Evolutionary conservation across 345 rosid species (phyloP), one percentile per base, ranked within the genome.

Genomic region (Mercurialis annua): DNA sequence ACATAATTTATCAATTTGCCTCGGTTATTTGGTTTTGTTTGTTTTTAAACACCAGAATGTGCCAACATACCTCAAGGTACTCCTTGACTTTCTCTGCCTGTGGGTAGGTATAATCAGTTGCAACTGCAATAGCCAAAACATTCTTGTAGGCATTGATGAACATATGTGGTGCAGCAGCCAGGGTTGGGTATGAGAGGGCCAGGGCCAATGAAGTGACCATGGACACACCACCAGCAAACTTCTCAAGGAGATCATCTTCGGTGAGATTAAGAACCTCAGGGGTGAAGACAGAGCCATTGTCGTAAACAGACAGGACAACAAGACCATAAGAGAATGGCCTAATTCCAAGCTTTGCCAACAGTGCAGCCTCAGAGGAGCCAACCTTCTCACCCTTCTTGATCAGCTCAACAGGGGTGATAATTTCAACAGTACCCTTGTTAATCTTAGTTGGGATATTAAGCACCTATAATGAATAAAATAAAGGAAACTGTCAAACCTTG

Each of bases 381-480:
- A 90, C 97, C 77, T 93, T 90, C 18, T 93, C 98, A 5, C 98
- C 98, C 81, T 93, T 90, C 88, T 80, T 93, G 71, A 90, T 87
- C 53, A 93, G 89, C 78, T 93, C 97, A 61, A 93, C 97, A 1
- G 95, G 88, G 60, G 97, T 87, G 65, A 93, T 85, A 70, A 93
- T 93, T 84, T 93, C 98, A 4, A 93, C 97, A 30, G 96, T 88
- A 69, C 98, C 98, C 89, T 93, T 93, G 87, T 93, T 93, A 85
- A 93, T 93, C 81, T 93, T 93, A 50, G 98, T 93, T 0, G 98
- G 96, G 57, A 93, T 93, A 74, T 93, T 93, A 10, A 93, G 92
- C 67, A 93, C 96, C 86, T 90, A 59, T 46, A 63, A 26, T 18
- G 17, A 6, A 59, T 1, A 44, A 1, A 23, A 62, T 3, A 6